Percentiles rank a stretch among this genome's conserved stretches.
phyloP scores from a whole-genome alignment of 345 rosid genomes.

The Arabis alpina region DNA sequence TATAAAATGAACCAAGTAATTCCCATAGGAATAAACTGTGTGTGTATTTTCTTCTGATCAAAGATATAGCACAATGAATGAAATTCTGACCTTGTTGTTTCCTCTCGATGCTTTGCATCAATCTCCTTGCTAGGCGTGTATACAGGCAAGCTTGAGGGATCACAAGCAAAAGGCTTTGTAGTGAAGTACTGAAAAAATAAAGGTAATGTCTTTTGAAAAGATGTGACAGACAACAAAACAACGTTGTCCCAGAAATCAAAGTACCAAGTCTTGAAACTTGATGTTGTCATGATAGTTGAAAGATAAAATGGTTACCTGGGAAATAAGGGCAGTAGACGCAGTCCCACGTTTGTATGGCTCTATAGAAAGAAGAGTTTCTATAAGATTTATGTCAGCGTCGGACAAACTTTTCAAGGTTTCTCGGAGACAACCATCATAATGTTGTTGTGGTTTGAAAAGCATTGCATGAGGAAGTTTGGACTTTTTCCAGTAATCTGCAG shows the following conservation, averaged over 20 bases:
- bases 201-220: background rate
- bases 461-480: slow-evolving; percentile 91
- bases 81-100: slow-evolving; percentile 62
- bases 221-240: slow-evolving; percentile 1
- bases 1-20: background rate
- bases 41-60: slow-evolving; percentile 11
- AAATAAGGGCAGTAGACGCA: slow-evolving; percentile 80
- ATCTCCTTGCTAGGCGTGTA: slow-evolving; percentile 96
- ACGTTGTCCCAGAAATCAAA: background rate
- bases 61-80: background rate
- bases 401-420: slow-evolving; percentile 73
- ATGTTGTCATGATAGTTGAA: background rate
- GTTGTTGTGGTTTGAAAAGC: slow-evolving; percentile 92
- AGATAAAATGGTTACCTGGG: slow-evolving; percentile 64
- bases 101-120: slow-evolving; percentile 88
- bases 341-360: slow-evolving; percentile 90
- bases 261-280: slow-evolving; percentile 7
- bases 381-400: slow-evolving; percentile 57
- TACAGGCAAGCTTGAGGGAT: slow-evolving; percentile 86
- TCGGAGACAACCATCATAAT: slow-evolving; percentile 71
- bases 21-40: background rate
- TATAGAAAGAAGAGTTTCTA: slow-evolving; percentile 79
- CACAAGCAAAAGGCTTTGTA: slow-evolving; percentile 84
- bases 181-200: slow-evolving; percentile 72
- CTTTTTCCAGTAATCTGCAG: slow-evolving; percentile 92